Conservation (phyloP, 768 basidiomycete species). For the Mycena capillaripes region DNA sequence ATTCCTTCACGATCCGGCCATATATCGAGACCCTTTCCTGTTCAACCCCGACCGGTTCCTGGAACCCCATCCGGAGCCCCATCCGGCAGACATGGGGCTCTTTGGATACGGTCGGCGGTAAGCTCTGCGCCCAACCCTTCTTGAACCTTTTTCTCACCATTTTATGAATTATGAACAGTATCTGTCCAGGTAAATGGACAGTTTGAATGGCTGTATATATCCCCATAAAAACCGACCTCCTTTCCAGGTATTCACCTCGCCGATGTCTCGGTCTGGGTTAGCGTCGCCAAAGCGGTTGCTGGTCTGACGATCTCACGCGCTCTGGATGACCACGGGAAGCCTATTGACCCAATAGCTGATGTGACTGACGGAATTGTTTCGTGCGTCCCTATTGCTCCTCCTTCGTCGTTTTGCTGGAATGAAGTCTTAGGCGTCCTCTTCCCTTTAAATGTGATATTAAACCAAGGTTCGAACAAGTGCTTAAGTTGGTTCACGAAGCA, state of each 20-base stretch:
- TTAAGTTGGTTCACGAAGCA: slow-evolving; percentile 30
- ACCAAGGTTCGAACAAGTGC: slow-evolving; percentile 27
- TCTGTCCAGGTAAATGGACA: slow-evolving; percentile 11
- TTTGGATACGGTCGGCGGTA: slow-evolving; percentile 49
- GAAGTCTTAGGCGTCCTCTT: slow-evolving; percentile 15
- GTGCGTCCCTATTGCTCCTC: background rate
- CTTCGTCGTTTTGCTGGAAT: background rate
- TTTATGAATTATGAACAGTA: background rate
- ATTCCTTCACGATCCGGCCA: slow-evolving; percentile 48
- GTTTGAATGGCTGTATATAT: background rate
- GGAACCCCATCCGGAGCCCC: slow-evolving; percentile 35
- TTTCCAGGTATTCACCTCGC: slow-evolving; percentile 31
- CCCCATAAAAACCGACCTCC: background rate
- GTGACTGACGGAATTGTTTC: slow-evolving; percentile 35
- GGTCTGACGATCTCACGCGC: slow-evolving; percentile 40
- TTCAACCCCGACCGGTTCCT: slow-evolving; percentile 52
- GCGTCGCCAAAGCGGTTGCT: slow-evolving; percentile 38
- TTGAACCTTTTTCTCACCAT: background rate
- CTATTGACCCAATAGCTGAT: slow-evolving; percentile 36
- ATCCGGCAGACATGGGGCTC: slow-evolving; percentile 36
- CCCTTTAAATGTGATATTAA: slow-evolving; percentile 36
- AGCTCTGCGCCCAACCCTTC: background rate
- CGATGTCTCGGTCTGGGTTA: slow-evolving; percentile 38
- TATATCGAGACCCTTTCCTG: slow-evolving; percentile 46
- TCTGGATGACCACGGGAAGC: slow-evolving; percentile 36